Conservation (phyloP, 257 asterid genomes). For the Penstemon barbatus region DNA sequence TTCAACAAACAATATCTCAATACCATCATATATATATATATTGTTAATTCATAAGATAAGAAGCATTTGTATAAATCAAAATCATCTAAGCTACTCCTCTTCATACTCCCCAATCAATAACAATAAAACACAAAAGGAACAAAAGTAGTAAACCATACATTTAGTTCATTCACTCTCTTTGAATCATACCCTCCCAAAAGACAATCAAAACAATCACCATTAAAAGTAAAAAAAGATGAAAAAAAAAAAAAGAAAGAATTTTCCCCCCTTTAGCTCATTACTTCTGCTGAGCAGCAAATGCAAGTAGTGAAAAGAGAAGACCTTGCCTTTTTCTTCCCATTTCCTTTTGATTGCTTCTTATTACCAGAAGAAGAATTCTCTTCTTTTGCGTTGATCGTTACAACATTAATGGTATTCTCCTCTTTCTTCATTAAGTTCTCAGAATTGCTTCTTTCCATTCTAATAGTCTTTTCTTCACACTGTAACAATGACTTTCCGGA, state of each 20-base stretch:
- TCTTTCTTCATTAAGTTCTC: conserved; percentile 32
- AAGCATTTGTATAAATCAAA: background rate
- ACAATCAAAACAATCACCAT: conserved; percentile 7
- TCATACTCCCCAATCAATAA: background rate
- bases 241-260: background rate
- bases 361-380: conserved; percentile 20
- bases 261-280: conserved; percentile 30
- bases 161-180: background rate
- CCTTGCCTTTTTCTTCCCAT: conserved; percentile 45
- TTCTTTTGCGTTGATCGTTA: conserved; percentile 17
- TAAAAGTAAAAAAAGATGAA: background rate
- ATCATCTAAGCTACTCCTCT: background rate
- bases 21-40: background rate
- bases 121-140: background rate
- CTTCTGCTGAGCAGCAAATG: conserved; percentile 68
- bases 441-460: conserved; percentile 68
- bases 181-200: background rate
- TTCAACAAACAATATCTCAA: background rate
- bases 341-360: conserved; percentile 32
- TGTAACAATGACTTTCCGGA: conserved; percentile 27
- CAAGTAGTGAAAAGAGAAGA: conserved; percentile 74
- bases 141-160: background rate
- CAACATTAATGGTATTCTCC: conserved; percentile 18
- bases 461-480: conserved; percentile 57
- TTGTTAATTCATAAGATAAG: background rate